A percentile compares a stretch with the other conserved stretches of the same genome.
Evolutionary conservation across 805 yeast species (phyloP).

Genomic region (Candida oleophila): DNA sequence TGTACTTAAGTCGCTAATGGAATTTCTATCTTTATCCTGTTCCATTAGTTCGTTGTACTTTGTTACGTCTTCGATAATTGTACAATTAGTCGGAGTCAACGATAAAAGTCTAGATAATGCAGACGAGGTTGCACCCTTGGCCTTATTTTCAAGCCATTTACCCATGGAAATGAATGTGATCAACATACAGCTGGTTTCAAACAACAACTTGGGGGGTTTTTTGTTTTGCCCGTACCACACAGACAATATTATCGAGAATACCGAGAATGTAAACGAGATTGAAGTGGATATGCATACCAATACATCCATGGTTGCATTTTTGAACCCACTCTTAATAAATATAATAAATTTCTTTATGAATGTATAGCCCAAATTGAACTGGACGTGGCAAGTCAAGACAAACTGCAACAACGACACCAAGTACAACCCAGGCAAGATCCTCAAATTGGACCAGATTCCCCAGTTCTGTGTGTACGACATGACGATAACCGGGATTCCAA

Average conservation of each 20-base stretch:
- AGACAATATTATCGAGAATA: conserved; percentile 55
- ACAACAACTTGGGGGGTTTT: conserved; percentile 65
- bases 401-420: conserved; percentile 64
- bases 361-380: conserved; percentile 62
- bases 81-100: conserved; percentile 75
- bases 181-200: conserved; percentile 87
- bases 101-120: conserved; percentile 81
- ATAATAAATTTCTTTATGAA: conserved; percentile 66
- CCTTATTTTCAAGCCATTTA: conserved; percentile 85
- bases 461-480: conserved; percentile 48
- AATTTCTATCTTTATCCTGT: conserved; percentile 7
- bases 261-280: conserved; percentile 74
- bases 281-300: conserved; percentile 80
- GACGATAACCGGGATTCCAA: conserved; percentile 63
- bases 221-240: conserved; percentile 39
- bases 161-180: conserved; percentile 84
- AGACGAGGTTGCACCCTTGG: conserved; percentile 90
- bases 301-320: conserved; percentile 83
- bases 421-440: conserved; percentile 59
- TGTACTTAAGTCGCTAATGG: conserved; percentile 32
- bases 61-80: conserved; percentile 49
- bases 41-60: conserved; percentile 16
- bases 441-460: conserved; percentile 28
- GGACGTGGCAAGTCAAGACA: conserved; percentile 55
- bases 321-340: conserved; percentile 62